Percentiles rank a stretch among this genome's conserved stretches.
Evolutionary conservation across 371 early-diverging fungal species (phyloP).

Genomic region (Mortierella sp.): DNA sequence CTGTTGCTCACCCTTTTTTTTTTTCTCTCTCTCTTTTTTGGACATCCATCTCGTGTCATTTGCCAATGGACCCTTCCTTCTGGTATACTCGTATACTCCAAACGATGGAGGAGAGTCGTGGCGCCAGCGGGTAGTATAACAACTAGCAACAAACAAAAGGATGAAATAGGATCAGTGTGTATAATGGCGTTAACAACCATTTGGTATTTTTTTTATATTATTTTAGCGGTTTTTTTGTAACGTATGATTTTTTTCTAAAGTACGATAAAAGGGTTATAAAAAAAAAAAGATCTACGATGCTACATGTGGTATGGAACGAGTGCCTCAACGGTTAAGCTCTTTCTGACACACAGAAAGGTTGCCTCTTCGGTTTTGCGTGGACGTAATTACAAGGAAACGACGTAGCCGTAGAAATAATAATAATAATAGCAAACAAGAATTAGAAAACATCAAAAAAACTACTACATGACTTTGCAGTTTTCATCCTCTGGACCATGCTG

Average conservation of each 20-base stretch:
- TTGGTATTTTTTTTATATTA: background rate
- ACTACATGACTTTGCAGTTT: slow-evolving; percentile 53
- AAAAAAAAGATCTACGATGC: background rate
- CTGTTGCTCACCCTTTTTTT: slow-evolving; percentile 2
- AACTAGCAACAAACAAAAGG: background rate
- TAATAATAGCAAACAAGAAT: too few species aligned
- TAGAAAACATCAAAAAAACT: background rate
- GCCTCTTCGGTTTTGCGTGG: too few species aligned
- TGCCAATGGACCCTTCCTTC: slow-evolving; percentile 6
- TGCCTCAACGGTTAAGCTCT: too few species aligned
- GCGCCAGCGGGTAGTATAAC: background rate
- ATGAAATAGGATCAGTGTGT: background rate
- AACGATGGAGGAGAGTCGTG: slow-evolving; percentile 1
- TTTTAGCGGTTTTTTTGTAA: background rate
- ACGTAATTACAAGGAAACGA: background rate
- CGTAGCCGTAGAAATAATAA: background rate
- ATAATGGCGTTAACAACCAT: background rate
- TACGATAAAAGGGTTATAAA: background rate
- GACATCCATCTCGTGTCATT: background rate
- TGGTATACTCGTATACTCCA: background rate
- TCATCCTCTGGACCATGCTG: slow-evolving; percentile 41
- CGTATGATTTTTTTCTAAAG: too few species aligned
- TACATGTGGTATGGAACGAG: too few species aligned
- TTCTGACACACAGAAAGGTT: too few species aligned
- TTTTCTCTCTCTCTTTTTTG: background rate